These are phyloP conservation scores for Nannizzia gypsea DNA, from an alignment of 2,329 filamentous ascomycete species.

Conservation along the genomic window DNA sequence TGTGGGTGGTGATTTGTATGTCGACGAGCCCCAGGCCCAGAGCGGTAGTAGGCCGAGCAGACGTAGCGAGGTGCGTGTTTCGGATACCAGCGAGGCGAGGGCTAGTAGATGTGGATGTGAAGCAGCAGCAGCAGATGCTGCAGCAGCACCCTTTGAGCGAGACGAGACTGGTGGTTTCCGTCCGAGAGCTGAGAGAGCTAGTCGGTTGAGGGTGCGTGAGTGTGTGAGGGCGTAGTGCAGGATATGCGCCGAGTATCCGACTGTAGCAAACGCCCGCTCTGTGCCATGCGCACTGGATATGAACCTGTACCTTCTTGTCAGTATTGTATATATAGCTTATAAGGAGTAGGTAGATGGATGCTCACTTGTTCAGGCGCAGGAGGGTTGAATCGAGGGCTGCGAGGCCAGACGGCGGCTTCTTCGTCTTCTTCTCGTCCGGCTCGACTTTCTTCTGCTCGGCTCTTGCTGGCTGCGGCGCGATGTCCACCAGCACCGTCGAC, in stretches of 20 bases:
- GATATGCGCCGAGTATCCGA: conserved; percentile 56
- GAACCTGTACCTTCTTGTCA: conserved; percentile 39
- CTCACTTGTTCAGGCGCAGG: conserved; percentile 3
- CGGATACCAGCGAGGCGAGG: conserved; percentile 37
- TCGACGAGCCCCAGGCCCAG: conserved; percentile 65
- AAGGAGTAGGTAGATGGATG: no score
- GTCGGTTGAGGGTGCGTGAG: conserved; percentile 39
- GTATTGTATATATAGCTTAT: not conserved
- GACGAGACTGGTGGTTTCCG: conserved; percentile 24
- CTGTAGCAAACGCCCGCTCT: conserved; percentile 56
- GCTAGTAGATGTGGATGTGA: conserved; percentile 41
- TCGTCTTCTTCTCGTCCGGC: not conserved
- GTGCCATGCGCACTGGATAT: conserved; percentile 57
- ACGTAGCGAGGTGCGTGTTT: conserved; percentile 39
- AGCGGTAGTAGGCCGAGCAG: conserved; percentile 59
- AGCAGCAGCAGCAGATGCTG: conserved; percentile 20
- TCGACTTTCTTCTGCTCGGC: no score
- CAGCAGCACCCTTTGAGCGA: conserved; percentile 5
- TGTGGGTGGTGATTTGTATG: conserved; percentile 32
- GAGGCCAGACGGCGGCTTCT: not conserved
- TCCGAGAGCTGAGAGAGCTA: conserved; percentile 25
- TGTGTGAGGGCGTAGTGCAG: conserved; percentile 45
- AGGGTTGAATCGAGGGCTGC: conserved; percentile 1
- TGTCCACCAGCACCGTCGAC: conserved; percentile 1
- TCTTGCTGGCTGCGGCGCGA: not conserved